phyloP scores from a whole-genome alignment of 192 early-diverging fungal species.

The Coemansia sp. region DNA sequence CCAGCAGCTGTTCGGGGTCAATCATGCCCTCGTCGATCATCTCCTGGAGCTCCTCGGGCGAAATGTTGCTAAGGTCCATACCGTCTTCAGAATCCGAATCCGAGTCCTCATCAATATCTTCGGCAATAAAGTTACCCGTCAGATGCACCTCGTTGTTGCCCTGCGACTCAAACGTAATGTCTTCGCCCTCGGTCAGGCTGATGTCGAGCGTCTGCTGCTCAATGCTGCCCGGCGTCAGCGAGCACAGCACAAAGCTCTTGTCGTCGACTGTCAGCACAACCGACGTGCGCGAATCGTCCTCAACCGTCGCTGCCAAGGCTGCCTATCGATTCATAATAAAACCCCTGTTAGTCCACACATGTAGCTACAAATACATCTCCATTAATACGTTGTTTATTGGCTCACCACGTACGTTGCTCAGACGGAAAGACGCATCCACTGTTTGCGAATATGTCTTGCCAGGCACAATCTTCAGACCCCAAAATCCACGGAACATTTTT shows the following conservation, averaged over 20 bases:
- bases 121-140: constrained; percentile 37
- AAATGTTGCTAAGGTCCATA: constrained; percentile 19
- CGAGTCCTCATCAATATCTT: constrained; percentile 50
- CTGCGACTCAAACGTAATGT: constrained; percentile 70
- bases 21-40: constrained; percentile 32
- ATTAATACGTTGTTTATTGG: neutral
- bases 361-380: neutral
- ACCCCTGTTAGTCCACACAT: neutral
- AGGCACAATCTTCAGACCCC: constrained; percentile 68
- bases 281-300: constrained; percentile 59
- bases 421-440: constrained; percentile 74
- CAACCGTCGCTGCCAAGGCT: constrained; percentile 59
- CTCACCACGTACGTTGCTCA: constrained; percentile 66
- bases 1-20: constrained; percentile 21
- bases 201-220: constrained; percentile 78
- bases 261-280: constrained; percentile 69
- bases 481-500: constrained; percentile 58
- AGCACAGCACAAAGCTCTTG: constrained; percentile 76
- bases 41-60: constrained; percentile 35
- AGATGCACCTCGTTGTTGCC: constrained; percentile 59
- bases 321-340: constrained; percentile 54
- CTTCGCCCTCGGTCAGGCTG: constrained; percentile 72
- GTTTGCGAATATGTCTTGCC: constrained; percentile 75
- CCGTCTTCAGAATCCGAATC: constrained; percentile 35
- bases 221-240: constrained; percentile 69